Evolutionary conservation across 331 rosid species (phyloP).

Genomic region (Acacia pycnantha): DNA sequence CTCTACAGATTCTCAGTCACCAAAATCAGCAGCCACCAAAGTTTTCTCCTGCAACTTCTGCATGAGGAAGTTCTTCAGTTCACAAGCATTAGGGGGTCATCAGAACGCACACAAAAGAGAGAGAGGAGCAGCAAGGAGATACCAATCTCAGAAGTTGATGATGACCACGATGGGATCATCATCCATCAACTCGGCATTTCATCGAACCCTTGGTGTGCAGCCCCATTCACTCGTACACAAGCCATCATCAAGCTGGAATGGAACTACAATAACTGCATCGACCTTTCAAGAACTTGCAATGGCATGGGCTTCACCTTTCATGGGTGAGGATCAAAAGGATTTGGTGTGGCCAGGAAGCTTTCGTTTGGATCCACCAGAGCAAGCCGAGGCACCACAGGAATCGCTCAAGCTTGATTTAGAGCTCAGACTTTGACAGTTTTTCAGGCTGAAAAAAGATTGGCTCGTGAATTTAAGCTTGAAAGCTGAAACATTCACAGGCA

Average conservation of each 20-base stretch:
- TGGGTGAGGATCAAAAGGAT: slow-evolving; percentile 50
- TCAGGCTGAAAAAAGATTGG: slow-evolving; percentile 17
- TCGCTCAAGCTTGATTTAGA: slow-evolving; percentile 70
- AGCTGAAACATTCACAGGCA: slow-evolving; percentile 34
- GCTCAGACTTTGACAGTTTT: slow-evolving; percentile 62
- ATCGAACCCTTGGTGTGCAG: slow-evolving; percentile 66
- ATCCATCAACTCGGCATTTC: slow-evolving; percentile 42
- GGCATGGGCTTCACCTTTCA: slow-evolving; percentile 49
- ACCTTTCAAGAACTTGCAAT: slow-evolving; percentile 53
- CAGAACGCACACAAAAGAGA: slow-evolving; percentile 99
- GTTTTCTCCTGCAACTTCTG: slow-evolving; percentile 98
- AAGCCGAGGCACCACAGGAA: slow-evolving; percentile 47
- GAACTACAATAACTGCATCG: slow-evolving; percentile 37
- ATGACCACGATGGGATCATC: slow-evolving; percentile 47
- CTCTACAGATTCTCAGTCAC: slow-evolving; percentile 45
- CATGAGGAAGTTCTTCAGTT: slow-evolving; percentile 84
- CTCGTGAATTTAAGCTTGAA: slow-evolving; percentile 31
- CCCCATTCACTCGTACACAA: slow-evolving; percentile 83
- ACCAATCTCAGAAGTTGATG: slow-evolving; percentile 70
- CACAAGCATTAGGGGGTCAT: slow-evolving; percentile 98
- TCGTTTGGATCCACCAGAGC: slow-evolving; percentile 52
- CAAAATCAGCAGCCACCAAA: slow-evolving; percentile 47
- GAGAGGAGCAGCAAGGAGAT: slow-evolving; percentile 91
- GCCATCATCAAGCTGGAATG: slow-evolving; percentile 46
- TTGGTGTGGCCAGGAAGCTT: slow-evolving; percentile 96